Percentiles rank a stretch among this genome's conserved stretches.
Evolutionary conservation across 148 eudicot genomes (phyloP).

Genomic region (Agrostemma githago): DNA sequence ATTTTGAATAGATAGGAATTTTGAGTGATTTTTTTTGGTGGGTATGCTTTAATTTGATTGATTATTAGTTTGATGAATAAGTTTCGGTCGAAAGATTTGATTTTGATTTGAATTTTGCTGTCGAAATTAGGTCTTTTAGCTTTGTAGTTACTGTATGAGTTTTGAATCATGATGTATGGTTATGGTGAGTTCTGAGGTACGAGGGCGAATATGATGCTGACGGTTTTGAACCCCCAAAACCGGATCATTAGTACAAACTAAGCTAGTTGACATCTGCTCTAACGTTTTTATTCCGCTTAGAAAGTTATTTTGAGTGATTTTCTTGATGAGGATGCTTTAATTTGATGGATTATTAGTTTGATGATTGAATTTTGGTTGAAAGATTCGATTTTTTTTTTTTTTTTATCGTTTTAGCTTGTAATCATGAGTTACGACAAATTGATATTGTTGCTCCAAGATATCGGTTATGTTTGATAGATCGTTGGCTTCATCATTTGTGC

Average conservation of each 20-base stretch:
- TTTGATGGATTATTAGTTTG: neutral
- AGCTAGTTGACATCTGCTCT: too few relatives aligned
- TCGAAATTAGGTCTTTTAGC: too few relatives aligned
- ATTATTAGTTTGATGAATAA: neutral
- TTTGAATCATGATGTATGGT: too few relatives aligned
- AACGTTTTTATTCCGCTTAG: too few relatives aligned
- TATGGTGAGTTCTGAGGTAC: too few relatives aligned
- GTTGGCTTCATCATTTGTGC: neutral
- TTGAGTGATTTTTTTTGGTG: neutral
- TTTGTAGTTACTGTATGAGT: too few relatives aligned
- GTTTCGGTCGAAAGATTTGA: constrained; percentile 1
- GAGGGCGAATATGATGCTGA: too few relatives aligned
- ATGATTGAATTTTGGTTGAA: neutral
- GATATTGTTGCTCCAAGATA: neutral
- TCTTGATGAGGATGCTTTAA: constrained; percentile 5
- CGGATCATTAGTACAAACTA: too few relatives aligned
- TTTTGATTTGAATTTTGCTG: neutral
- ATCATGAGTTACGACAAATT: neutral
- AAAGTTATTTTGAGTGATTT: neutral
- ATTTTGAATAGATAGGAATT: neutral
- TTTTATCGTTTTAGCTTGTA: neutral
- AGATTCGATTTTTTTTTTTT: constrained; percentile 9
- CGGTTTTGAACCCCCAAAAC: too few relatives aligned
- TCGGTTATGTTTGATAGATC: neutral
- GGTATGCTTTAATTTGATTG: constrained; percentile 3